These are phyloP conservation scores for Ustilago nuda DNA, from an alignment of 1,284 basidiomycete species.

Conservation along the genomic window DNA sequence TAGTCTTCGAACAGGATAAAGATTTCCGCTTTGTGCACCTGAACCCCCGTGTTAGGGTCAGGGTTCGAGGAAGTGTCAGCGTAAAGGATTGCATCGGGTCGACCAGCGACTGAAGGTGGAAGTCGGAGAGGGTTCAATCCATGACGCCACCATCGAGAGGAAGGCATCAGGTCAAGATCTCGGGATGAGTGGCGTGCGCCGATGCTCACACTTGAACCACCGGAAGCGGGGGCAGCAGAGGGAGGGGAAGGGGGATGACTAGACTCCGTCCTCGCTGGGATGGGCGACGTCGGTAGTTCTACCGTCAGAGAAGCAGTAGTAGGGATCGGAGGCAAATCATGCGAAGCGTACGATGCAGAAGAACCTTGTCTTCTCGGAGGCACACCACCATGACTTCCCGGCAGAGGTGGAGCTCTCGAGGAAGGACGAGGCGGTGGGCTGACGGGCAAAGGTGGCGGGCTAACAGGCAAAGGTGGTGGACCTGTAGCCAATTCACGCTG, in stretches of 20 bases:
- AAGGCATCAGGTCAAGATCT: constrained; percentile 60
- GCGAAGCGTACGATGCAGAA: constrained; percentile 28
- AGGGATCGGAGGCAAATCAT: constrained; percentile 37
- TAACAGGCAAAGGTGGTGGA: constrained; percentile 66
- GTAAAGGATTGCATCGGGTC: constrained; percentile 56
- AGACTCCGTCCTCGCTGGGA: constrained; percentile 10
- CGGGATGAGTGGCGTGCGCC: constrained; percentile 48
- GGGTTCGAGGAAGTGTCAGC: constrained; percentile 40
- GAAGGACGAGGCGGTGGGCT: constrained; percentile 75
- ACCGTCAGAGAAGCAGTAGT: constrained; percentile 15
- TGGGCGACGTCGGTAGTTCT: constrained; percentile 14
- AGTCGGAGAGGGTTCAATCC: constrained; percentile 51
- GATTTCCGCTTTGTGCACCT: constrained; percentile 46
- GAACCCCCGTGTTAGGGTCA: constrained; percentile 14
- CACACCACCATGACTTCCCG: constrained; percentile 86
- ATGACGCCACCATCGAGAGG: constrained; percentile 61
- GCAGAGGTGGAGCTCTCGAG: constrained; percentile 83
- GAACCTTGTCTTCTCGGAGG: constrained; percentile 46
- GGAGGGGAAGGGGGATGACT: constrained; percentile 20
- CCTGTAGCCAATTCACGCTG: constrained; percentile 69
- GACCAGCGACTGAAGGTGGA: constrained; percentile 52
- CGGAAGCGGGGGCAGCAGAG: background rate
- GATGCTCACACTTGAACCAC: constrained; percentile 7
- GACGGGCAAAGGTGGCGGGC: constrained; percentile 44
- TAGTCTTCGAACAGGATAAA: constrained; percentile 60